Conservation (phyloP, 1,284 basidiomycete species). For the Caloboletus firmus region DNA sequence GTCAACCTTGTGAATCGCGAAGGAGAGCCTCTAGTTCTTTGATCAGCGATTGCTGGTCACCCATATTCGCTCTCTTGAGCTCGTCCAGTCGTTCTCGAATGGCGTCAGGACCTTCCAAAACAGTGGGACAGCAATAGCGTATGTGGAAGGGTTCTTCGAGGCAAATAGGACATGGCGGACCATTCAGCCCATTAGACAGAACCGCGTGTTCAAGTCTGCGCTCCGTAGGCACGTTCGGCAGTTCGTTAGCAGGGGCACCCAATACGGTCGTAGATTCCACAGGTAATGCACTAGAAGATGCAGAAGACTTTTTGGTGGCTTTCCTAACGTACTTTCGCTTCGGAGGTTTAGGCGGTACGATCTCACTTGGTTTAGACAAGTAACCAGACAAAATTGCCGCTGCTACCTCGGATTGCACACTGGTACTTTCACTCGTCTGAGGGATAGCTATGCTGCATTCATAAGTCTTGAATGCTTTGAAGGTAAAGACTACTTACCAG, state of each 20-base stretch:
- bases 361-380: background rate
- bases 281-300: background rate
- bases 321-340: slow-evolving; percentile 16
- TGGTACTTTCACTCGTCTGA: slow-evolving; percentile 22
- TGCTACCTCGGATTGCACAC: slow-evolving; percentile 20
- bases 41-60: slow-evolving; percentile 34
- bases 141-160: slow-evolving; percentile 39
- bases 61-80: slow-evolving; percentile 29
- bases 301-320: slow-evolving; percentile 3
- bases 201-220: background rate
- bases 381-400: slow-evolving; percentile 23
- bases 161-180: slow-evolving; percentile 42
- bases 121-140: slow-evolving; percentile 43
- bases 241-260: background rate
- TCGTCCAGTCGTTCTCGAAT: slow-evolving; percentile 43
- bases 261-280: background rate
- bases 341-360: slow-evolving; percentile 5
- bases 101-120: slow-evolving; percentile 38
- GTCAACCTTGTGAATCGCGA: slow-evolving; percentile 19
- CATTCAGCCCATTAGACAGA: slow-evolving; percentile 3
- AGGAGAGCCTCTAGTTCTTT: slow-evolving; percentile 38
- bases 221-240: slow-evolving; percentile 2
- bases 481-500: slow-evolving; percentile 20
- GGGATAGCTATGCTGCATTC: slow-evolving; percentile 29
- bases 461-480: slow-evolving; percentile 17